Evolutionary conservation across 1,284 basidiomycete genomes (phyloP).

Genomic region (Moniliella sp.): DNA sequence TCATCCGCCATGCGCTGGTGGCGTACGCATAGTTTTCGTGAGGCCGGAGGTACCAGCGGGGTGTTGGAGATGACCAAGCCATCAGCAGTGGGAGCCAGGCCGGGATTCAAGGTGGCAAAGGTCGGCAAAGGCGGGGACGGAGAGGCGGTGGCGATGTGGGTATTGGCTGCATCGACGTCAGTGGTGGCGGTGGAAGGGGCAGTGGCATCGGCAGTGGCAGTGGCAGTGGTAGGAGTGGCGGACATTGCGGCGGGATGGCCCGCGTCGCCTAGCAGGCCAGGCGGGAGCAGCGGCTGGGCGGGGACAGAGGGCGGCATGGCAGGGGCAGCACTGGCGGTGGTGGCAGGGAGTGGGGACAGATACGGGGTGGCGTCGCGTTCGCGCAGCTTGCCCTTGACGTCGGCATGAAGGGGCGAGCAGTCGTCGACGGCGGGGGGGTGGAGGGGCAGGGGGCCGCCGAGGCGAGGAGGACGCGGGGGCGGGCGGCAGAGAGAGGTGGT

Average conservation of each 20-base stretch:
- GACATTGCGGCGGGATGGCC: background rate
- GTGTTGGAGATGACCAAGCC: too few species aligned
- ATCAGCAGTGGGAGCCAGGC: too few species aligned
- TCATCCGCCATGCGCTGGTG: slow-evolving; percentile 96
- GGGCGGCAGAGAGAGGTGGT: too few species aligned
- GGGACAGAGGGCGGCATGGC: too few species aligned
- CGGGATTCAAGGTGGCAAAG: background rate
- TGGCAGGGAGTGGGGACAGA: background rate
- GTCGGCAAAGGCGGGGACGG: background rate
- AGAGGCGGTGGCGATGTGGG: background rate
- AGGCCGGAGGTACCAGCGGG: background rate
- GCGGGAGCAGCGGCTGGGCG: too few species aligned
- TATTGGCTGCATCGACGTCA: background rate
- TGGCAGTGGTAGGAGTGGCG: background rate
- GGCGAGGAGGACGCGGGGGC: too few species aligned
- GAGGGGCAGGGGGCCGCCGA: too few species aligned
- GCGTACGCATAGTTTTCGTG: slow-evolving; percentile 54
- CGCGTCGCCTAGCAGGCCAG: background rate
- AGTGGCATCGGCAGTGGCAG: background rate
- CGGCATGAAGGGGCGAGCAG: too few species aligned
- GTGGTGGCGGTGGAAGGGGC: background rate
- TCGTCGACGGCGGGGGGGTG: too few species aligned
- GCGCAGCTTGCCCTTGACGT: background rate
- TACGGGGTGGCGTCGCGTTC: background rate
- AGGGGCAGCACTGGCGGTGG: too few species aligned